A percentile compares a stretch with the other conserved stretches of the same genome.
Evolutionary conservation across 495 filamentous ascomycete genomes (phyloP).

Genomic region (Bombardia bombarda): DNA sequence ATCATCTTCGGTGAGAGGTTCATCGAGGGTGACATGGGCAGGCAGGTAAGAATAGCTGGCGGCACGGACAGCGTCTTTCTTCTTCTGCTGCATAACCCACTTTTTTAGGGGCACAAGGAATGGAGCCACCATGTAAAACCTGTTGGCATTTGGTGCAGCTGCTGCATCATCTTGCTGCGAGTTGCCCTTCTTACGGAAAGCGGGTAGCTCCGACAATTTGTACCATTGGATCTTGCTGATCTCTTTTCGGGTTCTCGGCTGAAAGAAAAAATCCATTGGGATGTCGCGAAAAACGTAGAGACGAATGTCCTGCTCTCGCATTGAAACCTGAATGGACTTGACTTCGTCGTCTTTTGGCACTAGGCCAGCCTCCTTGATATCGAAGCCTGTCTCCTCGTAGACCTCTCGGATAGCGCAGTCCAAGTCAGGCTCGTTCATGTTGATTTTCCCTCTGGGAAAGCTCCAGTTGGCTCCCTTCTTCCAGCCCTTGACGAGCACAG

Average conservation of each 20-base stretch:
- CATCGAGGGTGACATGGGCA: constrained; percentile 21
- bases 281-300: constrained; percentile 86
- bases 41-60: constrained; percentile 21
- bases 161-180: constrained; percentile 37
- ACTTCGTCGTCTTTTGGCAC: constrained; percentile 58
- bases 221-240: constrained; percentile 97
- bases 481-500: constrained; percentile 91
- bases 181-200: constrained; percentile 58
- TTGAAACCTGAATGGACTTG: constrained; percentile 76
- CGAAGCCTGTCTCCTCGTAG: constrained; percentile 90
- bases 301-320: constrained; percentile 86
- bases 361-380: constrained; percentile 64
- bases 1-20: constrained; percentile 35
- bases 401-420: constrained; percentile 91
- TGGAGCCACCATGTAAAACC: constrained; percentile 96
- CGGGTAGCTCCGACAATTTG: constrained; percentile 76
- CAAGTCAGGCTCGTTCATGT: constrained; percentile 87
- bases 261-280: constrained; percentile 76
- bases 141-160: constrained; percentile 61
- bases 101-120: constrained; percentile 80
- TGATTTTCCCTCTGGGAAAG: constrained; percentile 94
- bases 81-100: constrained; percentile 82
- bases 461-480: constrained; percentile 96
- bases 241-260: constrained; percentile 87
- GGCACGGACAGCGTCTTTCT: constrained; percentile 43